phyloP scores from a whole-genome alignment of 257 asterid genomes.

The Cynanchum wilfordii region DNA sequence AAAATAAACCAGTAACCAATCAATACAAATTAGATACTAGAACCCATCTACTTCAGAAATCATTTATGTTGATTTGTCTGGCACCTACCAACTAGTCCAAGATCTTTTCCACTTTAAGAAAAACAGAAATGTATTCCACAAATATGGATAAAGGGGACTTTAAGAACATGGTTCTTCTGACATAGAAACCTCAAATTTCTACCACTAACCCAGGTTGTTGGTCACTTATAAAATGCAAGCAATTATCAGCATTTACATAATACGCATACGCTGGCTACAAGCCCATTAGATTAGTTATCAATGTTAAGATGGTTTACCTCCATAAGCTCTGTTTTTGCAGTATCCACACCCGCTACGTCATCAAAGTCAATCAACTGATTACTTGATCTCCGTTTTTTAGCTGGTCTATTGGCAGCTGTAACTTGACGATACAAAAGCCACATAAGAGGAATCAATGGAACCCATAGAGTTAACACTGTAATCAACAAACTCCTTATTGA shows the following conservation, averaged over 20 bases:
- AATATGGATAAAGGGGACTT: background rate
- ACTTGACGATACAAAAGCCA: slow-evolving; percentile 88
- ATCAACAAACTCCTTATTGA: slow-evolving; percentile 69
- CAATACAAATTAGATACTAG: background rate
- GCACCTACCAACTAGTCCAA: background rate
- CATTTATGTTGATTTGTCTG: background rate
- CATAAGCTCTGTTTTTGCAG: slow-evolving; percentile 91
- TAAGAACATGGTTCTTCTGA: background rate
- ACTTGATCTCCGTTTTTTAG: slow-evolving; percentile 58
- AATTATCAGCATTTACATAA: slow-evolving; percentile 2
- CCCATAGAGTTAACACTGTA: slow-evolving; percentile 75
- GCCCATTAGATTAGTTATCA: too few species aligned
- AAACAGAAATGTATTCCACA: background rate
- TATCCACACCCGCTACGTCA: slow-evolving; percentile 93
- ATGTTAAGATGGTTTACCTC: slow-evolving; percentile 48
- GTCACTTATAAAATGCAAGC: background rate
- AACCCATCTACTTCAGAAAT: background rate
- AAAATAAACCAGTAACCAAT: background rate
- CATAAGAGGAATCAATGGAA: slow-evolving; percentile 87
- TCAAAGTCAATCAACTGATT: slow-evolving; percentile 64
- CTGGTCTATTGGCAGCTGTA: slow-evolving; percentile 81
- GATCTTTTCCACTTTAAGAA: background rate
- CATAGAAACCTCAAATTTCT: background rate
- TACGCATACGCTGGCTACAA: too few species aligned
- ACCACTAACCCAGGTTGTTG: background rate